Evolutionary conservation across 352 stramenopile genomes (phyloP).

Genomic region (Phytophthora colocasiae): DNA sequence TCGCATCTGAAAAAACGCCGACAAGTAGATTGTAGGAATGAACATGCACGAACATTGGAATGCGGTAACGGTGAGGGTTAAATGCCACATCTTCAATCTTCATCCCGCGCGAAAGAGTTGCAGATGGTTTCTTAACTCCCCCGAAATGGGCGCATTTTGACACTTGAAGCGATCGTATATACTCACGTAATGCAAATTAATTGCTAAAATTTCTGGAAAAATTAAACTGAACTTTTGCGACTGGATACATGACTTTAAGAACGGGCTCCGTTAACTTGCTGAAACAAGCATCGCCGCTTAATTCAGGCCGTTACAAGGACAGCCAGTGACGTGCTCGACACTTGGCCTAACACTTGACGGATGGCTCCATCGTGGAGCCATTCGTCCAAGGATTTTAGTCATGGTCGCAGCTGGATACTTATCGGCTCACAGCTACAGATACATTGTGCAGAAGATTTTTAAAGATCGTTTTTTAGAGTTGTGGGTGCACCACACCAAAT

Average conservation of each 20-base stretch:
- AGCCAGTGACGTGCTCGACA: no score
- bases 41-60: no score
- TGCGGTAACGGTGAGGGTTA: no score
- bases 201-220: neutral
- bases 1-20: neutral
- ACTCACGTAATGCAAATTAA: slow-evolving; percentile 1
- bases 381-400: no score
- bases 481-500: slow-evolving; percentile 6
- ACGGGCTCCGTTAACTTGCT: slow-evolving; percentile 1
- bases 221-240: neutral
- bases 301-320: neutral
- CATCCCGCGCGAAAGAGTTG: neutral
- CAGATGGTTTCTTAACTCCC: slow-evolving; percentile 1
- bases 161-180: neutral
- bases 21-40: no score
- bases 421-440: no score
- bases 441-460: no score
- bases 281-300: neutral
- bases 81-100: neutral
- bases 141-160: neutral
- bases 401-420: no score
- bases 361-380: no score
- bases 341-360: no score
- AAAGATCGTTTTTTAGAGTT: neutral
- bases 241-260: neutral